Evolutionary conservation across 352 stramenopile genomes (phyloP), one percentile per base, ranked within the genome.

Genomic region (Phytophthora pluvialis): DNA sequence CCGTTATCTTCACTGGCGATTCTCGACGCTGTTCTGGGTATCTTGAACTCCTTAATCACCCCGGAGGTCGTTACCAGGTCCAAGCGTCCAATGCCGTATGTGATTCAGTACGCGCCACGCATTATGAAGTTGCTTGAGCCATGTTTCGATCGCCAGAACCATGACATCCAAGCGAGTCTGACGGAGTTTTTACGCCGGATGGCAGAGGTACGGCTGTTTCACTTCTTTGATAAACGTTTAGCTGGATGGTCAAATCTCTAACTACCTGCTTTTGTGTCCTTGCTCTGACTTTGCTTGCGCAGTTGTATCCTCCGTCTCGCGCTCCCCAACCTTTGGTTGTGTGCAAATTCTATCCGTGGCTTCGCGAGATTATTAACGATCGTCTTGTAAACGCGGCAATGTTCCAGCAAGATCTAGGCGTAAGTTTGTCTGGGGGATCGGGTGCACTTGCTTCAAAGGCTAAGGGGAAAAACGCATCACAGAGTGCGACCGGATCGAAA

Each of bases 51-150:
- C 3, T 73, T 96, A 13, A 82, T 95, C 10, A 81, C 69, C 0
- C 80, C 89, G 5, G 81, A 94, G 29, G 88, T 97, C 3, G 81
- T 96, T 10, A 51, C 71, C 3, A 83, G 83, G 59, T 94, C 88
- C 16, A 84, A 82, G n/a, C 77, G 87, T 45, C 59, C 79, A 32
- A 75, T 94, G 12, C 85, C 88, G 16, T 97, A 95, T 60, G 83
- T 95, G 15, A 78, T 96, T 29, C 88, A 97, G 67, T 95, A 97
- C 43, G 89, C 89, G 4, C 88, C 88, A 11, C 77, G 88, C 31
- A 92, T 97, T 39, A 95, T 96, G 88, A 97, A 97, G 72, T 60
- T 97, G 13, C 59, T 96, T 13, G 89, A 97, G 54, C 88, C 89
- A 28, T 97, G 89, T 64, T 97, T 97, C 64, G 88, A 95, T 61